Conservation (phyloP, 441 rosid genomes). For the Bruguiera hainesii region DNA sequence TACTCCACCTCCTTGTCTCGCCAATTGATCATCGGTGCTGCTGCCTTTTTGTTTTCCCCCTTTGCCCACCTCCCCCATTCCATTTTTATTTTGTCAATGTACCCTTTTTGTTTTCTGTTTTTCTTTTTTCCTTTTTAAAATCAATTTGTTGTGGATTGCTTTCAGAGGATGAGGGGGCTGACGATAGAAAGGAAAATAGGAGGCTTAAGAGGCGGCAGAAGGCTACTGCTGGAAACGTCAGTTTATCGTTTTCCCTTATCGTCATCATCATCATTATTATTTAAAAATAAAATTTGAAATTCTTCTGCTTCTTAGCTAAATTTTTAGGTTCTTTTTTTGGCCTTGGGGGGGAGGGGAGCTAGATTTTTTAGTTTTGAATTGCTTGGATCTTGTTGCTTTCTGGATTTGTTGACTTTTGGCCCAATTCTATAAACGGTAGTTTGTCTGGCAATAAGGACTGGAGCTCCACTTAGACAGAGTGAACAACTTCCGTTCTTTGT, state of each 20-base stretch:
- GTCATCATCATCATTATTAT: not conserved
- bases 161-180: constrained; percentile 63
- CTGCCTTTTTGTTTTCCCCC: not conserved
- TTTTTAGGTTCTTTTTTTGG: no score
- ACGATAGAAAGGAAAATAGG: constrained; percentile 44
- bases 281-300: no score
- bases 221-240: constrained; percentile 31
- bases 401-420: not conserved
- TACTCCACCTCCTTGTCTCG: constrained; percentile 56
- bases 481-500: no score
- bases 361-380: not conserved
- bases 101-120: not conserved
- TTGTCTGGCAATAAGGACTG: no score
- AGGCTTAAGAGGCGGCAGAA: constrained; percentile 53
- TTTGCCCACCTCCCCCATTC: not conserved
- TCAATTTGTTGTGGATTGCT: not conserved
- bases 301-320: no score
- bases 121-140: not conserved
- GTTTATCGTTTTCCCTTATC: constrained; percentile 12
- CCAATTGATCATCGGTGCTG: constrained; percentile 54
- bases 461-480: no score
- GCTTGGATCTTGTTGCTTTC: not conserved
- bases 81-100: not conserved
- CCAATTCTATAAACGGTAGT: no score
- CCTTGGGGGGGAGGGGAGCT: no score